Base-by-base conservation (phyloP, 331 rosid species). In the Pyrus hybrid region DNA sequence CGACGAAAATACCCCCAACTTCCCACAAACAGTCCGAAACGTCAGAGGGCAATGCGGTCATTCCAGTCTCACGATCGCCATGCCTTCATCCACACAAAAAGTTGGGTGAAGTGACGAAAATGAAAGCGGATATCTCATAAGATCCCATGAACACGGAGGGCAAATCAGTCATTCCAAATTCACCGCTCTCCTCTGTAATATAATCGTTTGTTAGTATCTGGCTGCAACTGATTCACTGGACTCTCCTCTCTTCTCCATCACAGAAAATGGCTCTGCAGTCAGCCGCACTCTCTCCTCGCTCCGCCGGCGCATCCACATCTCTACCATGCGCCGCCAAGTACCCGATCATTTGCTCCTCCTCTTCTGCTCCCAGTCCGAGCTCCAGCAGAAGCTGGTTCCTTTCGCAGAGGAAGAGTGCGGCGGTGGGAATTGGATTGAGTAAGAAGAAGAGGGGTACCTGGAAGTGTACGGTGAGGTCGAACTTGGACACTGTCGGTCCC, bases 401-500 rank as follows among this genome's bases (percentile, higher is more conserved):
- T 16, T 29, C 77, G 47, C 26, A 12, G 30, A 49, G 9, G 17
- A 49, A 18, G 29, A 82, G 69, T 33, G 79, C 21, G 76, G 75
- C 22, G 20, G 80, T 66, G 79, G 63, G 66, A 35, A 41, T 41
- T 21, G 60, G 16, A 58, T 21, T 16, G 20, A 17, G 74, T 25
- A 32, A 57, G 28, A 60, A 68, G 20, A 68, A 76, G 51, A 47
- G 72, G 21, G 67, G 1, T 11, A 3, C 72, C 30, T 70, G 77
- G n/a, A 65, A 67, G n/a, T 66, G 18, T 29, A 67, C 29, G 35
- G 90, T 92, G 12, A 80, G 89, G 73, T 87, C 91, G 5, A 86
- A 88, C 90, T 86, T 91, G 86, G 96, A 90, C 28, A 90, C 84
- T 4, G 83, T 83, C 33, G 93, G 87, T 4, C 82, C 93, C 77